These are phyloP conservation scores for Cystoisospora suis DNA, from an alignment of 169 alveolate species.

Conservation along the genomic window DNA sequence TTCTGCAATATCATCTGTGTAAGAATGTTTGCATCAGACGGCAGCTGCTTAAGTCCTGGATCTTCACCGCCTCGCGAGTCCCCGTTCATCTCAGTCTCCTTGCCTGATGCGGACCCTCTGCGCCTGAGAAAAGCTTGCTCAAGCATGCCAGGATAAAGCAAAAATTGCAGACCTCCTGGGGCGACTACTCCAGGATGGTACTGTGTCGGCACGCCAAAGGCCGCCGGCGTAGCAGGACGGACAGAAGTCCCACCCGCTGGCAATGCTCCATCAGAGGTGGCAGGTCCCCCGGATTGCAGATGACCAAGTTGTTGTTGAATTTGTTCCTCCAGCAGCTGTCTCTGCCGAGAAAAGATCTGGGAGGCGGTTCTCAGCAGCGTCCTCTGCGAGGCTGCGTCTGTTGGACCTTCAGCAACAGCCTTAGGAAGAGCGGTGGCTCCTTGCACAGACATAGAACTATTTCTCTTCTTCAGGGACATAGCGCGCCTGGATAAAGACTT, in stretches of 20 bases:
- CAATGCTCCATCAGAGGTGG: too few species aligned
- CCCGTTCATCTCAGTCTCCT: not conserved
- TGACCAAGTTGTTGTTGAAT: too few species aligned
- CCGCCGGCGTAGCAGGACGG: too few species aligned
- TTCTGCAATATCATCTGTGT: not conserved
- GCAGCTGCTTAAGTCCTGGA: not conserved
- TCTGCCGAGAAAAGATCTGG: too few species aligned
- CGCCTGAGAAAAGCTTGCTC: not conserved
- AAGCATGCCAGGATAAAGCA: slow-evolving; percentile 14
- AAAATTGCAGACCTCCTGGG: not conserved
- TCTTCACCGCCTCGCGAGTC: not conserved
- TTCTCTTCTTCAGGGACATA: not conserved
- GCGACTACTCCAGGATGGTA: not conserved
- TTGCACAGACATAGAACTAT: too few species aligned
- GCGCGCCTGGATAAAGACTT: not conserved
- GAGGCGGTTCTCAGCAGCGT: too few species aligned
- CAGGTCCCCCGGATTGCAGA: too few species aligned
- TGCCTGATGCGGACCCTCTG: not conserved
- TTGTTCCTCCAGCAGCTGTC: too few species aligned
- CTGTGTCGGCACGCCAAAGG: too few species aligned
- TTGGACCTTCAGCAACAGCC: not conserved
- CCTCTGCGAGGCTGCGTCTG: not conserved
- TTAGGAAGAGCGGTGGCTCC: not conserved
- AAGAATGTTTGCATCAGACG: not conserved
- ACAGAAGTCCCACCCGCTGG: not conserved